Base-by-base conservation (phyloP, 352 stramenopile species). In the Globisporangium takayamanum region DNA sequence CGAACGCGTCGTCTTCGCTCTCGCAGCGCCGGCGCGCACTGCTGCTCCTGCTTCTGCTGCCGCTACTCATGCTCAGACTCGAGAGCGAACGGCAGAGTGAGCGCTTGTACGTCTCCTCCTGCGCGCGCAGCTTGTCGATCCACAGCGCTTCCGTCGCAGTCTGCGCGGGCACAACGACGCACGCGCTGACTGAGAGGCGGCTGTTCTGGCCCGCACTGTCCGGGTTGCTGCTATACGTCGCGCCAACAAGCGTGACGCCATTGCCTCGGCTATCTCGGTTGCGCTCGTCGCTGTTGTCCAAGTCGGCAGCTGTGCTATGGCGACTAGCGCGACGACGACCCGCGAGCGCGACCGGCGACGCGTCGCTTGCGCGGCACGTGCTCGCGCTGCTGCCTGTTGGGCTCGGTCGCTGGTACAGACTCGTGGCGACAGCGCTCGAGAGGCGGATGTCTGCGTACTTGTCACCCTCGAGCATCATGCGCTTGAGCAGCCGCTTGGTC, bases 1-100 rank as follows among this genome's bases (percentile, higher is more conserved):
- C 74, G 57, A 84, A 84, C n/a, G 65, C 26, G 18, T 66, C 60
- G 47, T 66, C 60, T 11, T 53, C 54, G 60, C 44, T 64, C 28
- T 64, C 58, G n/a, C 58, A 64, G 33, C 58, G 58, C 2, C 58
- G 45, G 3, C 58, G 51, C 14, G 28, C 25, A 18, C 18, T 39
- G 14, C 14, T 25, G 20, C 2, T 41, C 44, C 33, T 25, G 16
- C 16, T 55, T 22, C 20, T 41, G 51, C 33, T 37, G 16, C 16
- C 50, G 33, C 20, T 22, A 25, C 58, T 55, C 20, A 44, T 25
- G 47, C 47, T 48, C 16, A 36, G 30, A 36, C 30, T 22, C 49
- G 57, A 50, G 49, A 45, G 22, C 10, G 58, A 63, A 51, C 42
- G 50, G n/a, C 50, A 28, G 33, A 50, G 30, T 16, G 58, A 64